Percentiles rank a stretch among this genome's conserved stretches.
Evolutionary conservation across 164 flowering plant species (phyloP).

Genomic region (Vitis vinifera): DNA sequence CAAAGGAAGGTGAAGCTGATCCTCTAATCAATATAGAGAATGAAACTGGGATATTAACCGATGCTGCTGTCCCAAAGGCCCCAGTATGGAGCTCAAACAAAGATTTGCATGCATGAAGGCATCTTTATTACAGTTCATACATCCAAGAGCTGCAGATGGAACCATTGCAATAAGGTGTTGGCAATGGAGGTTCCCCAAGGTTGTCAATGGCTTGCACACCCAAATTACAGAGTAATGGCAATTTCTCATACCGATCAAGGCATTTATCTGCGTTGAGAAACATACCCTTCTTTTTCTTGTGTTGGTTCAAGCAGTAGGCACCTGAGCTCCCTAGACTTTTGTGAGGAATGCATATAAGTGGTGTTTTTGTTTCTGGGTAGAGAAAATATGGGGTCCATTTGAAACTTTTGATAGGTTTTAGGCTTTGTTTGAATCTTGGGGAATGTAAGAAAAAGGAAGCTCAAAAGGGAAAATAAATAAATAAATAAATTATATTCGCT

Average conservation of each 20-base stretch:
- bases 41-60: constrained; percentile 45
- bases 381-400: background rate
- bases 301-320: background rate
- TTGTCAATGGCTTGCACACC: background rate
- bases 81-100: constrained; percentile 75
- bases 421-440: too few species aligned
- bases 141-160: background rate
- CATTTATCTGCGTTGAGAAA: constrained; percentile 5
- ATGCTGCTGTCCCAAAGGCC: constrained; percentile 44
- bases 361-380: background rate
- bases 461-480: too few species aligned
- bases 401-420: too few species aligned
- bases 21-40: constrained; percentile 64
- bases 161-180: constrained; percentile 16
- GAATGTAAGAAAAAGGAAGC: too few species aligned
- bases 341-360: constrained; percentile 2
- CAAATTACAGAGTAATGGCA: background rate
- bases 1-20: constrained; percentile 72
- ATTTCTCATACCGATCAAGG: background rate
- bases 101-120: constrained; percentile 67
- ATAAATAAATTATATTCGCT: too few species aligned
- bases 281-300: constrained; percentile 1
- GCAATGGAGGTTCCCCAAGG: background rate
- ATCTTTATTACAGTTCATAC: background rate
- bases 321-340: background rate